Evolutionary conservation across 345 rosid genomes (phyloP), one percentile per base, ranked within the genome.

Genomic region (Citrus reticulata): DNA sequence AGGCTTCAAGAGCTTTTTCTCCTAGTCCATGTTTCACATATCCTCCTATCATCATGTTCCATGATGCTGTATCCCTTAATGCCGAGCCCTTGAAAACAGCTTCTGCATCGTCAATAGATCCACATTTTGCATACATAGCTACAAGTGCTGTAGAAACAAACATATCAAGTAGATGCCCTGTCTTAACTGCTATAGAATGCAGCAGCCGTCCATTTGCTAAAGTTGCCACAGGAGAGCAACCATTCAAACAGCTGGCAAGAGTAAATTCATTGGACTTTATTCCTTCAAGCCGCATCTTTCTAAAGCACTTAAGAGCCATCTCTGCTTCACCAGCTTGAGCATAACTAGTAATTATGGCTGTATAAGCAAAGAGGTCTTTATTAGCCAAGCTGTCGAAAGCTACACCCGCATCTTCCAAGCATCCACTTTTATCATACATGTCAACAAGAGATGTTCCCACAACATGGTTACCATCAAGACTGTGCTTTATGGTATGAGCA

Each of bases 381-480:
- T 79, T 68, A 39, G 62, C 78, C 76, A 86, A 73, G 68, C 76
- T 76, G 62, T 76, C 24, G 70, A 86, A 85, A 71, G 68, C 61
- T 62, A 81, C 40, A 30, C 37, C 78, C 46, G 89, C 87, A 74
- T 79, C 85, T 73, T 83, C 89, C 79, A 84, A 59, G 76, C 80
- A 77, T 64, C 83, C 70, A 51, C 68, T 30, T 81, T 86, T 86
- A 35, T 84, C 82, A 55, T 86, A 88, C 85, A 84, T 76, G 79
- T 83, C 82, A 81, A 86, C 75, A 2, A 88, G 90, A 77, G 86
- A 81, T 39, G 87, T 84, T 75, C 82, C 82, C 29, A 86, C 84
- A 71, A 79, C 82, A 74, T 68, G 76, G 74, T 81, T 64, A 64
- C 71, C 74, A 40, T 79, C 79, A 9, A 82, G 73, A 67, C 82